Base-by-base conservation (phyloP, 176 grass and related monocot genomes). In the Carex scoparia region DNA sequence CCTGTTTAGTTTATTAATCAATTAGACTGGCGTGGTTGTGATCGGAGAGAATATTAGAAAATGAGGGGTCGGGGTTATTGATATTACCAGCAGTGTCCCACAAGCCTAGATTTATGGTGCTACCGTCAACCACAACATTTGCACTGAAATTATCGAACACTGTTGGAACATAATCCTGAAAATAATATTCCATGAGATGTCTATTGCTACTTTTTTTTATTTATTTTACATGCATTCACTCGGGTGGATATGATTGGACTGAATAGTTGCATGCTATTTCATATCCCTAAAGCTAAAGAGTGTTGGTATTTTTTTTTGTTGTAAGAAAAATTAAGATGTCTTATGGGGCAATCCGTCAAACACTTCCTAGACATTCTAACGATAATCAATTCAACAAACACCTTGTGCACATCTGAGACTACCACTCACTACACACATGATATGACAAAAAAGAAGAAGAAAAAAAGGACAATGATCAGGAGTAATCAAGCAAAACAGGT, bases 91-190 rank as follows among this genome's bases (percentile, higher is more conserved):
- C 86, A 63, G 90, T 91, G 71, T 91, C 90, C 90, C 90, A 91
- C 63, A 91, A 79, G 62, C 90, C 90, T 72, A 91, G 86, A 53
- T 91, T 91, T 32, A 91, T 87, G 48, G 90, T 91, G 84, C 79
- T 91, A 19, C 90, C 90, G 1, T 91, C 90, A 28, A 91, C 90
- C 70, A 91, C 87, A 9, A 91, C 90, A 66, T 91, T 91, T 63
- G 90, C 87, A 76, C 90, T 91, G 84, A 91, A 91, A 69, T 91
- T 91, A 77, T 91, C 87, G 8, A 91, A 91, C 48, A 91, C 90
- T 28, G 90, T 91, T 84, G 90, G 87, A 61, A 91, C 90, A 46
- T 91, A 91, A 84, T 91, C 90, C 90, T 91, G 90, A 40, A 40
- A 51, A 86, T 46, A 14, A 65, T 61, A 88, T 16, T 64, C 58